Evolutionary conservation across 1,284 basidiomycete species (phyloP), one percentile per base, ranked within the genome.

Genomic region (Pholiota adiposa): DNA sequence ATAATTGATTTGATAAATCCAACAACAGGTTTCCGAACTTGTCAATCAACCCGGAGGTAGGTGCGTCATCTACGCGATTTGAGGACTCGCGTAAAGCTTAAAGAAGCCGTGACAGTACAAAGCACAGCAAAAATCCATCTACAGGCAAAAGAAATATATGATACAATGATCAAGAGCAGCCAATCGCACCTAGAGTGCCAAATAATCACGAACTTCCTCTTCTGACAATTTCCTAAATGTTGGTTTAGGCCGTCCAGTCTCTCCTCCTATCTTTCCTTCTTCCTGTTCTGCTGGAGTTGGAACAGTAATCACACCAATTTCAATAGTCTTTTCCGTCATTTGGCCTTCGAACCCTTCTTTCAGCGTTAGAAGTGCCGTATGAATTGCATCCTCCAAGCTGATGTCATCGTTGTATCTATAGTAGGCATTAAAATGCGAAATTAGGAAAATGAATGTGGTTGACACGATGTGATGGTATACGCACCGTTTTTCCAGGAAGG

Each of bases 251-350:
- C 93, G 84, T 38, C 84, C 88, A 8, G 86, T 90, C 67, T 90
- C 89, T 50, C 87, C 87, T 33, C 88, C 88, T 60, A 89, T 83
- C 69, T 87, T 90, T 27, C 82, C 85, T 58, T 85, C 88, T 65
- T 89, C 88, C 58, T 93, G 80, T 71, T 94, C 91, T 65, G 88
- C 87, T 23, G 82, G 72, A 21, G 88, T 91, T 4, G 96, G 94
- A 16, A 94, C 92, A 53, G 93, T 94, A 62, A 99, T 87, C 50
- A 99, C 89, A 49, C 97, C 97, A 61, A 99, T 96, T 78, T 99
- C 97, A 71, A 99, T 97, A 34, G 97, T 99, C 82, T 98, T 97
- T 79, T 98, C 97, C 19, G 97, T 98, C 96, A 99, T 98, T 74
- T 98, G 93, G 12, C 97, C 97, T 77, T 99, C 97, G 69, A 98